Base-by-base conservation (phyloP, 768 basidiomycete species). In the Chalciporus piperatus region DNA sequence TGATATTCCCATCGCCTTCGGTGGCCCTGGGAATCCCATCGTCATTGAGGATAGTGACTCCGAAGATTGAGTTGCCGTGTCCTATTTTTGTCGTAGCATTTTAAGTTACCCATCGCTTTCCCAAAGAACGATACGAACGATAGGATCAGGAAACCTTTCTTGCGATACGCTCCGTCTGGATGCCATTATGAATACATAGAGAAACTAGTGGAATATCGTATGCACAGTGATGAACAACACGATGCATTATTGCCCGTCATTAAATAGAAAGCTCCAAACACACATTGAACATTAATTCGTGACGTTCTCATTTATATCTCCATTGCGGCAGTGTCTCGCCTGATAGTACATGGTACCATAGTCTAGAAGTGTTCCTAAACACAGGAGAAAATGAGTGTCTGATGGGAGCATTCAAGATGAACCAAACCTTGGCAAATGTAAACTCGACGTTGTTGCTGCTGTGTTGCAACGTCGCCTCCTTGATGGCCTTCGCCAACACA, bases 401-500 rank as follows among this genome's bases (percentile, higher is more conserved):
- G 48, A 49, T 51, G 37, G 30, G 8, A 52, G 44, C 11, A 13
- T 12, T 32, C 2, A 12, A 13, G 13, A 32, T 32, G 30, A 32
- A 32, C 10, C 28, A 13, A 32, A 32, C 60, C 51, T 61, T 28
- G 17, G 86, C 84, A 67, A 97, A 95, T 1, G 77, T 75, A 70
- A 94, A 94, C 41, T 84, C 70, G 41, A 95, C 80, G 32, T 74
- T 70, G 12, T 81, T 62, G 45, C 75, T 76, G 3, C 75, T 77
- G 54, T 83, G 74, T 30, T 77, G 72, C 27, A 79, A 64, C 12
- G 85, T 82, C 11, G 89, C 89, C 54, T 82, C 76, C 66, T 87
- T 87, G 71, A 97, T 84, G 12, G 81, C 73, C 48, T 86, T 87
- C 19, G 89, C 89, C 39, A 97, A 76, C 17, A 66, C 75, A 48